Base-by-base conservation (phyloP, 2,329 filamentous ascomycete species). In the Trichoderma endophyticum region DNA sequence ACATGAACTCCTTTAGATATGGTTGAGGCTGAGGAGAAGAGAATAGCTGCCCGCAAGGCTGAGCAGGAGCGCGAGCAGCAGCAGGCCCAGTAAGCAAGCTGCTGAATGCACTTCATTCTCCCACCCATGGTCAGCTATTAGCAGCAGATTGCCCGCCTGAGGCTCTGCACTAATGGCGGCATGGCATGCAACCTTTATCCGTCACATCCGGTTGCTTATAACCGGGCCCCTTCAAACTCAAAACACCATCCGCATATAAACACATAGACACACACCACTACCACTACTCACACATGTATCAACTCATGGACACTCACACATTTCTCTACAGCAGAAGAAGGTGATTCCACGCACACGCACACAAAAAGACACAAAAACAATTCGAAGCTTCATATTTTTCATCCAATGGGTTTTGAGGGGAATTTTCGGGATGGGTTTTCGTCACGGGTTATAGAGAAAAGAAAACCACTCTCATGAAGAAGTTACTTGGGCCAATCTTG, bases 21-120 rank as follows among this genome's bases (percentile, higher is more conserved):
- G 92, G 91, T 95, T 64, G 92, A 89, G 73, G 90, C 93, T 24
- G 93, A 95, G 84, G 93, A 95, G 84, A 86, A 86, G 75, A 83
- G 88, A 51, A 75, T 90, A 56, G 83, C 82, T 21, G 80, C 84
- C 77, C 82, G 82, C 76, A 80, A 82, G 77, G 72, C 74, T 51
- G 72, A 75, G 54, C 75, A 54, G 32, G 34, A 65, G 70, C 63
- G 65, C 74, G 54, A 75, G 57, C 56, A 70, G 66, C 39, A 70
- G 66, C 57, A 62, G 14, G 66, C 66, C 57, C 66, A 70, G 66
- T 70, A 70, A 70, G 66, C 66, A 70, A 69, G 66, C 66, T 70
- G 66, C 57, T 70, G 39, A 60, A 62, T 54, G 57, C 66, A 62
- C 56, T 32, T 54, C 57, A 61, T 51, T 43, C 56, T 70, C 57